phyloP scores from a whole-genome alignment of 345 rosid species.

The Eucalyptus curtisii region DNA sequence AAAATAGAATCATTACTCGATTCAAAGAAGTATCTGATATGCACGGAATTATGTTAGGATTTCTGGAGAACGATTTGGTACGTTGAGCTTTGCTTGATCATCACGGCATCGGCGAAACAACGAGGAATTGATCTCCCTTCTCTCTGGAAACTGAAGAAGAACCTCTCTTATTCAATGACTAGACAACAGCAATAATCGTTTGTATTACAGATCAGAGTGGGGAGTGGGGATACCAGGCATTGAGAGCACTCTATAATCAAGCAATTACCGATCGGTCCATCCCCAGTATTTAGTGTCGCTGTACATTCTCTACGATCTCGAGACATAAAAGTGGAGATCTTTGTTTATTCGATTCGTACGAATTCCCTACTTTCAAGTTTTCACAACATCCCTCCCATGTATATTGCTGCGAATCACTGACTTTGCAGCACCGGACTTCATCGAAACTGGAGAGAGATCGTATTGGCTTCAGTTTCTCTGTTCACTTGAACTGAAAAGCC shows the following conservation, averaged over 20 bases:
- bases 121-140: not conserved
- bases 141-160: not conserved
- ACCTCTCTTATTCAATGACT: not conserved
- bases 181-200: not conserved
- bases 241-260: not conserved
- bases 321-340: not conserved
- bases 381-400: not conserved
- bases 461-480: not conserved
- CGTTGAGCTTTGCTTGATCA: not conserved
- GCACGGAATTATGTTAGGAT: not conserved
- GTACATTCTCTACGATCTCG: not conserved
- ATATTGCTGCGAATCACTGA: not conserved
- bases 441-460: not conserved
- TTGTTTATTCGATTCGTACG: not conserved
- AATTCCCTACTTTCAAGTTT: not conserved
- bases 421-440: not conserved
- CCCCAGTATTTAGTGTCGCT: not conserved
- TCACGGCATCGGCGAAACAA: not conserved
- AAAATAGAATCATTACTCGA: not conserved
- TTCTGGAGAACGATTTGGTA: not conserved
- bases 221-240: not conserved
- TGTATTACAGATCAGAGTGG: not conserved
- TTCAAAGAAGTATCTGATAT: not conserved
- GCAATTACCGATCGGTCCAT: not conserved
- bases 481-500: conserved; percentile 31